Evolutionary conservation across 2,329 filamentous ascomycete genomes (phyloP), one percentile per base, ranked within the genome.

Genomic region (Rasamsonia emersonii): DNA sequence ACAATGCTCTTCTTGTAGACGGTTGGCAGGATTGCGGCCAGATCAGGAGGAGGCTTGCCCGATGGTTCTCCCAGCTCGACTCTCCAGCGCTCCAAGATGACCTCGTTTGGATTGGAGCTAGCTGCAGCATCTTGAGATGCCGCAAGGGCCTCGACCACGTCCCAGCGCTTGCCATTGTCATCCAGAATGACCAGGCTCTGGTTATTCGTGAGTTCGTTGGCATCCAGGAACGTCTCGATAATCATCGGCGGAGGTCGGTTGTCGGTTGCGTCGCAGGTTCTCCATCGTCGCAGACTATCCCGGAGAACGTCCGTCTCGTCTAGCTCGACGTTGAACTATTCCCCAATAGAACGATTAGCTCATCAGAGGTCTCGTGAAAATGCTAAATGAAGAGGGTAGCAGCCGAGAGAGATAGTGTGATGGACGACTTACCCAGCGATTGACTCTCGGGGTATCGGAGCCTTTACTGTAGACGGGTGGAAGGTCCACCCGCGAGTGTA

Each of bases 1-100:
- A 96, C 82, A 42, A 98, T 93, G 47, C 84, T 86, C 62, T 93
- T 91, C 64, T 98, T 98, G 70, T 98, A 98, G 37, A 94, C 79
- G 32, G 85, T 89, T 9, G 91, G 86, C 31, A 96, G 65, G 18
- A 74, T 66, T 28, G 73, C 67, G 32, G 60, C 68, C 31, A 77
- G 57, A 37, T 77, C 71, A 23, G 64, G 47, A 4, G 66, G 47
- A 35, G 84, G 52, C 74, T 70, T 54, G 54, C 67, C 54, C 36
- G 68, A 58, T 36, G 64, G 62, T 44, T 75, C 74, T 51, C 83
- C 83, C 35, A 96, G 68, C 53, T 91, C 81, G 42, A 98, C 73
- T 36, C 71, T 80, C 91, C 91, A 98, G 46, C 89, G 75, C 62
- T 98, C 91, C 41, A 98, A 67, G 32, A 95, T 70, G 35, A 98